phyloP scores from a whole-genome alignment of 78 protist genomes.

The Acrasis kona region DNA sequence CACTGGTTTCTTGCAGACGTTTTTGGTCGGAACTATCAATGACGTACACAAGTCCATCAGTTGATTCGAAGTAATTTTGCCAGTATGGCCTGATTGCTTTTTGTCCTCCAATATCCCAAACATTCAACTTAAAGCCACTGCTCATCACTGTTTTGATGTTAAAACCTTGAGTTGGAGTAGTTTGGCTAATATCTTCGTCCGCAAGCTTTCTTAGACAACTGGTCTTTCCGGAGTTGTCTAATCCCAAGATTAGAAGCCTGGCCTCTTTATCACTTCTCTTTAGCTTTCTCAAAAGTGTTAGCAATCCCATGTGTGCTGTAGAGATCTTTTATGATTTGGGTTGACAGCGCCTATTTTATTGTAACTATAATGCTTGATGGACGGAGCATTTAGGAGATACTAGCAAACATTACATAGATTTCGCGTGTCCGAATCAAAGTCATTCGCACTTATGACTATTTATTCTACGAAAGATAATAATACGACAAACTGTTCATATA shows the following conservation, averaged over 20 bases:
- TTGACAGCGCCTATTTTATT: too few species aligned
- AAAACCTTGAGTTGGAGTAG: slow-evolving; percentile 85
- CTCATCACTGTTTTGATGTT: slow-evolving; percentile 61
- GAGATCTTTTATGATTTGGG: too few species aligned
- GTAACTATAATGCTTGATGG: too few species aligned
- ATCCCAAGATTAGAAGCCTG: slow-evolving; percentile 69
- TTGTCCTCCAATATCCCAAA: slow-evolving; percentile 90
- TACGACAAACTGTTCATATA: too few species aligned
- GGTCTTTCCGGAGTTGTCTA: slow-evolving; percentile 82
- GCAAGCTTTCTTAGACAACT: slow-evolving; percentile 30
- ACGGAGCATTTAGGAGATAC: too few species aligned
- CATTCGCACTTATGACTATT: too few species aligned
- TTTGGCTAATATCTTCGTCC: slow-evolving; percentile 38
- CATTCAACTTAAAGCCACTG: slow-evolving; percentile 65
- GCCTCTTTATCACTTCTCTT: slow-evolving; percentile 44
- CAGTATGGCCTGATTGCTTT: slow-evolving; percentile 76
- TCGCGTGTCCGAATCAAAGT: too few species aligned
- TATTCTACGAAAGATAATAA: too few species aligned
- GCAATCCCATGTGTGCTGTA: slow-evolving; percentile 74
- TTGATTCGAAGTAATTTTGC: slow-evolving; percentile 60
- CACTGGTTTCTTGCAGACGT: slow-evolving; percentile 74
- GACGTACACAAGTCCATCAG: slow-evolving; percentile 98
- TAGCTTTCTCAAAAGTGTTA: slow-evolving; percentile 35
- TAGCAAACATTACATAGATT: too few species aligned
- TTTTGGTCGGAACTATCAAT: slow-evolving; percentile 82